phyloP scores from a whole-genome alignment of 139 green algal species.

The Pycnococcus provasolii region DNA sequence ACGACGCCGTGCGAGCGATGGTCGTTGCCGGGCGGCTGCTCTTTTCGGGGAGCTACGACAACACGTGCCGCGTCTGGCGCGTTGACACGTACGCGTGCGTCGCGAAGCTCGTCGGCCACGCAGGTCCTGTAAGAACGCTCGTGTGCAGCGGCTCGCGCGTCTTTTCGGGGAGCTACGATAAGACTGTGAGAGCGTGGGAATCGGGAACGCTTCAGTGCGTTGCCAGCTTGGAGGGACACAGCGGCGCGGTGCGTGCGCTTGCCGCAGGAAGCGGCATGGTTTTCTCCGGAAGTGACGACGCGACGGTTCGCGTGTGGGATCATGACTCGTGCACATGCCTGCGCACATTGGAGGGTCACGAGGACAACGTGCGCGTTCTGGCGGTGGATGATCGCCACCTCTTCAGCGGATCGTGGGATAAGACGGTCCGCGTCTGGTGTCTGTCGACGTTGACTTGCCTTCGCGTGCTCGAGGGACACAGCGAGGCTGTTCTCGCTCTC shows the following conservation, averaged over 20 bases:
- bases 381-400: conserved; percentile 54
- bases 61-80: conserved; percentile 38
- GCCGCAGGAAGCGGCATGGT: conserved; percentile 46
- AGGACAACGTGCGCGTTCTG: conserved; percentile 88
- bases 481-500: conserved; percentile 81
- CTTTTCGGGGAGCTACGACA: conserved; percentile 84
- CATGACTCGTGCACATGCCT: conserved; percentile 61
- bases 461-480: conserved; percentile 69
- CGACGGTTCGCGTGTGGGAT: conserved; percentile 83
- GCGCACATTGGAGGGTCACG: conserved; percentile 69
- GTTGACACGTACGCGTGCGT: conserved; percentile 25
- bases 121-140: conserved; percentile 71
- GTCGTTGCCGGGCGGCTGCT: conserved; percentile 56
- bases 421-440: conserved; percentile 78
- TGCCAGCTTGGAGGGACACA: conserved; percentile 46
- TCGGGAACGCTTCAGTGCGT: neutral
- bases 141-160: conserved; percentile 54
- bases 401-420: conserved; percentile 85
- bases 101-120: conserved; percentile 60
- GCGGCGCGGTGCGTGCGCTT: conserved; percentile 75
- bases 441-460: conserved; percentile 25
- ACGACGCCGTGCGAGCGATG: conserved; percentile 76
- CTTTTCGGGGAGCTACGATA: conserved; percentile 82
- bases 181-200: conserved; percentile 39
- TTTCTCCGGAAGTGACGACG: conserved; percentile 79